Evolutionary conservation across 371 early-diverging fungal species (phyloP), one percentile per base, ranked within the genome.

Genomic region (Massospora cicadina): DNA sequence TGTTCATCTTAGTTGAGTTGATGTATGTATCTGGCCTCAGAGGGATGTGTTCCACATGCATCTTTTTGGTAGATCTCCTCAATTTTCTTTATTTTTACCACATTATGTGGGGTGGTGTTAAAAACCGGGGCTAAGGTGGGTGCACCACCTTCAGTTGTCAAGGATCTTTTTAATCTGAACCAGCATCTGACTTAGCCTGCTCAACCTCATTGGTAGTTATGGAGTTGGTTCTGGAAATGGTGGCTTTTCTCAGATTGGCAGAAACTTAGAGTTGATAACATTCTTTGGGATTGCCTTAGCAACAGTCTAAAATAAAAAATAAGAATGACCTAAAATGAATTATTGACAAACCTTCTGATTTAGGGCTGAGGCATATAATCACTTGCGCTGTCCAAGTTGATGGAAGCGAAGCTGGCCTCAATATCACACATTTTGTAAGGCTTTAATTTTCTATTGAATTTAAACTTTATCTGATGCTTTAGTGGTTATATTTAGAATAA

Each of bases 1-100:
- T 81, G 60, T 87, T 86, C 54, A 82, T 76, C 74, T 99, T 98
- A 29, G 90, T 85, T 0, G 98, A 93, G 2, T 99, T 99, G 71
- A 99, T 96, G 74, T 99, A 99, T 1, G 98, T 96, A 72, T 99
- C 99, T 0, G 99, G 99, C 43, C 99, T 87, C 43, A 98, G 78
- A 54, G 99, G 75, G 59, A 99, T 96, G 70, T 99, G 99, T 75
- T 99, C 99, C 23, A 98, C 74, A 58, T 95, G 99, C 2, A 98
- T 98, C 98, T 71, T 96, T 98, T 71, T 98, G 96, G 72, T 99
- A 99, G 30, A 90, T 95, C 69, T 99, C 89, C 73, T 98, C 97
- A 58, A 96, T 75, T 0, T 87, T 78, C 63, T 80, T 79, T 43
- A 10, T 43, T 43, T 17, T 17, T 5, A 5, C 43, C 43, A 17